These are phyloP conservation scores for Trichoderma sp. DNA, from an alignment of 2,329 filamentous ascomycete species.

Conservation along the genomic window DNA sequence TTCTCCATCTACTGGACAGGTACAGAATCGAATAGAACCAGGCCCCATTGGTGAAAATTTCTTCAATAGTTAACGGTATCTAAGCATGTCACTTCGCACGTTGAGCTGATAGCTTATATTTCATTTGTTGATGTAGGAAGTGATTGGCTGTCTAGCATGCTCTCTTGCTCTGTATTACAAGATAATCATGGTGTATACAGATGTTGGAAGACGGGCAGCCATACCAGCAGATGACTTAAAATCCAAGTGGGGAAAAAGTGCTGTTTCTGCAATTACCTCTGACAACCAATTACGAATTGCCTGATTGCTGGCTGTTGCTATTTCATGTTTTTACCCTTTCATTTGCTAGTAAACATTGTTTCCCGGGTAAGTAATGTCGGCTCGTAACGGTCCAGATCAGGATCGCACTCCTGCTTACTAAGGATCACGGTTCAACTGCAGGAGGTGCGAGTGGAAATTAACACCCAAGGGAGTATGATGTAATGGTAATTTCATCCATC, in stretches of 20 bases:
- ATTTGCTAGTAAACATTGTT: background rate
- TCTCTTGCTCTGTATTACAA: background rate
- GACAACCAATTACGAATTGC: background rate
- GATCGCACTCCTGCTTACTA: background rate
- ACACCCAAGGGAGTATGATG: background rate
- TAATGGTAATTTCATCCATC: background rate
- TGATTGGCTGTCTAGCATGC: background rate
- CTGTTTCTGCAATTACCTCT: background rate
- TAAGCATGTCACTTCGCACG: background rate
- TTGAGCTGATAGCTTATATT: background rate
- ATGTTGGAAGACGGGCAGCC: background rate
- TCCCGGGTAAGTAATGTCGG: background rate
- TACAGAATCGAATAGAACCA: background rate
- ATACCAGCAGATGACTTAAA: background rate
- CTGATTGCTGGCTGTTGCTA: background rate
- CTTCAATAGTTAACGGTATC: background rate
- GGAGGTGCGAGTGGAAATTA: background rate
- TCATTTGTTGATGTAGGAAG: background rate
- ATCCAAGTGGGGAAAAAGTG: background rate
- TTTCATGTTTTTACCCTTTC: background rate
- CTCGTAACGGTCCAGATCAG: background rate
- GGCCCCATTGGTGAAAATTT: background rate
- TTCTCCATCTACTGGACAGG: background rate
- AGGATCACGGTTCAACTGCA: background rate
- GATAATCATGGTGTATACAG: background rate